Evolutionary conservation across 176 grass and related monocot genomes (phyloP).

Genomic region (Zea mays): Zm-B73-REFERENCE-NAM-5.0 NC_050102.1:89972001-89972500

Average conservation of each 20-base stretch:
- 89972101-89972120: not conserved
- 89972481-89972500: not conserved
- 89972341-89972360: not conserved
- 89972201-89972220: not conserved
- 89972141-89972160: not conserved
- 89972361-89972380: not conserved
- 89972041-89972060: too few species aligned
- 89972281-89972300: not conserved
- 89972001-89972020: not conserved
- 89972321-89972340: not conserved
- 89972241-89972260: not conserved
- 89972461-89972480: not conserved
- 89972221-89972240: not conserved
- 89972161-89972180: not conserved
- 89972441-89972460: not conserved
- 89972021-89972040: too few species aligned
- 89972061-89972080: too few species aligned
- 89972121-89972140: not conserved
- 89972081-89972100: too few species aligned
- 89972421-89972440: not conserved
- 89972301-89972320: not conserved
- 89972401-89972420: not conserved
- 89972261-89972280: not conserved
- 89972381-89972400: not conserved
- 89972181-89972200: not conserved